Conservation (phyloP, 176 grass and related monocot genomes). For the Rhynchospora pubera region DNA sequence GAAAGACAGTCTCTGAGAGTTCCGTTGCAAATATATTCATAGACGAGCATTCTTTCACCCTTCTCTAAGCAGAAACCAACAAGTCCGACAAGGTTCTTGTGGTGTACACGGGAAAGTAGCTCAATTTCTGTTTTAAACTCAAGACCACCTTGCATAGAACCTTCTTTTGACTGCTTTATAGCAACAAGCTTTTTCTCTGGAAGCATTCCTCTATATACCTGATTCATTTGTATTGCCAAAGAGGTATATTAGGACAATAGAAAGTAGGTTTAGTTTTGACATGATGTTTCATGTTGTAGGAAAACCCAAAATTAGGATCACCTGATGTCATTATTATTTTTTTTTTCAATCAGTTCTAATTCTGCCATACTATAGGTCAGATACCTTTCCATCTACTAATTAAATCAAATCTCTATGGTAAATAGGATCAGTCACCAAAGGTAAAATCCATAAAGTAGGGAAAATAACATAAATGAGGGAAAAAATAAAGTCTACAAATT, state of each 20-base stretch:
- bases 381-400: background rate
- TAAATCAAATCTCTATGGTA: background rate
- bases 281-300: too few relatives aligned
- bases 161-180: slow-evolving; percentile 76
- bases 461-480: background rate
- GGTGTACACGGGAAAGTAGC: slow-evolving; percentile 79
- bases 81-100: slow-evolving; percentile 75
- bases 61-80: slow-evolving; percentile 94
- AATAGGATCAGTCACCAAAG: background rate
- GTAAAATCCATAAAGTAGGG: background rate
- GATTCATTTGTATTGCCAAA: background rate
- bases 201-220: slow-evolving; percentile 85
- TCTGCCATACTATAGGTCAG: background rate
- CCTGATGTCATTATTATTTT: background rate
- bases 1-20: slow-evolving; percentile 59
- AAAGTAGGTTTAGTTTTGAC: too few relatives aligned
- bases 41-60: slow-evolving; percentile 75
- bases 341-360: background rate
- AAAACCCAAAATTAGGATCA: background rate
- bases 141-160: slow-evolving; percentile 69
- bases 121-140: slow-evolving; percentile 98
- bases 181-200: slow-evolving; percentile 50
- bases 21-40: slow-evolving; percentile 70
- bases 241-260: background rate
- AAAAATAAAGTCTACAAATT: too few relatives aligned